phyloP scores from a whole-genome alignment of 2,329 filamentous ascomycete genomes.

The Chaetomium sp. region DNA sequence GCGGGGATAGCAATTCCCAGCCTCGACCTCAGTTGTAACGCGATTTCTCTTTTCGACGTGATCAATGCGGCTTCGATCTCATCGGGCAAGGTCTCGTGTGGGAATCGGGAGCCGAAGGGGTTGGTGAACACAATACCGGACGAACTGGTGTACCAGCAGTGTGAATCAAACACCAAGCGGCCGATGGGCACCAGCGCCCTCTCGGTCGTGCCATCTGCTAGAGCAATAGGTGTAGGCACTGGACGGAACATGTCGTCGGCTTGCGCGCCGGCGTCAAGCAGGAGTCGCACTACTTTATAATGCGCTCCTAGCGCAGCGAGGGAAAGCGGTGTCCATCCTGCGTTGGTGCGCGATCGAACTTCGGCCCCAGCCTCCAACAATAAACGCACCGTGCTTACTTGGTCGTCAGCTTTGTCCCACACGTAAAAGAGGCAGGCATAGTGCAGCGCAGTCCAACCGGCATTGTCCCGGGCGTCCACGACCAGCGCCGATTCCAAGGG shows the following conservation, averaged over 20 bases:
- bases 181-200: neutral
- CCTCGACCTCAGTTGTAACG: no score
- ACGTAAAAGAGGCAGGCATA: constrained; percentile 11
- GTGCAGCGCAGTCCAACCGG: constrained; percentile 17
- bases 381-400: neutral
- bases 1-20: no score
- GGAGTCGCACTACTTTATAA: neutral
- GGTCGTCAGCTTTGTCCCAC: neutral
- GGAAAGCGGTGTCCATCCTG: constrained; percentile 10
- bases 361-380: constrained; percentile 11
- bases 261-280: constrained; percentile 6
- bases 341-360: neutral
- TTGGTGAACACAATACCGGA: neutral
- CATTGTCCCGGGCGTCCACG: constrained; percentile 7
- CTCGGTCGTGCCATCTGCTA: neutral
- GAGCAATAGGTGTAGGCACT: neutral
- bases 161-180: neutral
- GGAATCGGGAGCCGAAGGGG: neutral
- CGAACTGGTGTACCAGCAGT: no score
- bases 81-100: no score
- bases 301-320: constrained; percentile 9
- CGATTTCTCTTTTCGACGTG: no score
- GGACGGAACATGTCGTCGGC: neutral
- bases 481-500: constrained; percentile 3
- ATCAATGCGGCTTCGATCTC: no score